Base-by-base conservation (phyloP, 176 grass and related monocot species). In the Musa beccarii region DNA sequence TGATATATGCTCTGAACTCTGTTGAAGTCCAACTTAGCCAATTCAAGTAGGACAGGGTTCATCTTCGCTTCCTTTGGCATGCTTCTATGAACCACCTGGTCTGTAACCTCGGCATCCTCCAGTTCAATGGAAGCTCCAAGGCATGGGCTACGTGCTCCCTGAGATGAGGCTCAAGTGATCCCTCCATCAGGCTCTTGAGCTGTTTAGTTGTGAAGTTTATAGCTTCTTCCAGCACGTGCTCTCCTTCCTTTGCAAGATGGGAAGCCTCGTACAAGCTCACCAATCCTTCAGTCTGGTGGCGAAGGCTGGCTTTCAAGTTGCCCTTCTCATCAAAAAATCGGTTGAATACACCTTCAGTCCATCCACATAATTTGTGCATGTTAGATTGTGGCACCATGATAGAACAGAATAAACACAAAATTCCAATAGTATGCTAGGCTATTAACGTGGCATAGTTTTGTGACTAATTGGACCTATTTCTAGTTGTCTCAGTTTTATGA, bases 111-210 rank as follows among this genome's bases (percentile, higher is more conserved):
- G 28, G 13, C 28, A 71, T 71, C 16, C 68, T 14, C 68, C 68
- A 71, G 17, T 71, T 26, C 49, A 71, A 14, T n/a, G 72, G 72
- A 59, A 59, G 24, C 13, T 75, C 72, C 52, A 75, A 75, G 21
- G 54, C 53, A 75, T 43, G 72, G 20, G 14, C 4, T 7, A 49
- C 54, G 10, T 20, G 1, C 52, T 75, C 54, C 49, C 17, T 26
- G 14, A 43, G 65, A 8, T 68, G 11, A 13, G 65, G 25, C 10
- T 68, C 65, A 57, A 57, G 54, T 68, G 11, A 34, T 11, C 24
- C 24, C 10, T 22, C 13, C 54, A 57, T 28, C 6, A 68, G 65
- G 28, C 6, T 34, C 12, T 34, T 49, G 2, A 68, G 65, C 11
- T 68, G 65, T 15, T 68, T 68, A 12, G 65, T 68, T 25, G 65